Evolutionary conservation across 1,284 basidiomycete genomes (phyloP).

Genomic region (Ganoderma resinaceum): DNA sequence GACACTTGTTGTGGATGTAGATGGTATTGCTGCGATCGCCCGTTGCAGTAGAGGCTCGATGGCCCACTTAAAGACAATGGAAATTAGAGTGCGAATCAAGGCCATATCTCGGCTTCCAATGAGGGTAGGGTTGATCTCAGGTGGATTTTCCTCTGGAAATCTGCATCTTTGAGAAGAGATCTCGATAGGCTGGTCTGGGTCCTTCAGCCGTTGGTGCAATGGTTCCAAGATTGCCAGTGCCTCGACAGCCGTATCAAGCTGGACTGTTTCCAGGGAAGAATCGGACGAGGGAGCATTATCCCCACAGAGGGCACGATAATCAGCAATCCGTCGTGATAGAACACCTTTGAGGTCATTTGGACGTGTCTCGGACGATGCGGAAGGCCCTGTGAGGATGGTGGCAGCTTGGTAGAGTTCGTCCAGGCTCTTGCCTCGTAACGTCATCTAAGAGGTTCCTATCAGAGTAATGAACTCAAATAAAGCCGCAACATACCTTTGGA

Average conservation of each 20-base stretch:
- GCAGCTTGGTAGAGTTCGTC: conserved; percentile 20
- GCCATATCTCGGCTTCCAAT: conserved; percentile 72
- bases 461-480: not conserved
- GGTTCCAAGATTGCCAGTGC: conserved; percentile 59
- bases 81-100: conserved; percentile 65
- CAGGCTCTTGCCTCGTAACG: not conserved
- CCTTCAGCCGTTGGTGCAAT: conserved; percentile 55
- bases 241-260: conserved; percentile 62
- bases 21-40: conserved; percentile 52
- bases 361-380: conserved; percentile 13
- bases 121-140: conserved; percentile 10
- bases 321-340: conserved; percentile 15
- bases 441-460: not conserved
- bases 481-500: not conserved
- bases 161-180: not conserved
- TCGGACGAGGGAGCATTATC: conserved; percentile 9
- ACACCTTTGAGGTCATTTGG: conserved; percentile 22
- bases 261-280: conserved; percentile 49
- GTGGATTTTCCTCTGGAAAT: not conserved
- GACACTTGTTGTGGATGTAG: conserved; percentile 27
- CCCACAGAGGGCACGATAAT: conserved; percentile 8
- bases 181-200: not conserved
- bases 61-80: conserved; percentile 76
- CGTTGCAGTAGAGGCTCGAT: conserved; percentile 57
- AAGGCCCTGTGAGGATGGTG: conserved; percentile 18